These are phyloP conservation scores for Colletotrichum sansevieriae DNA, from an alignment of 2,329 filamentous ascomycete genomes.

Conservation along the genomic window DNA sequence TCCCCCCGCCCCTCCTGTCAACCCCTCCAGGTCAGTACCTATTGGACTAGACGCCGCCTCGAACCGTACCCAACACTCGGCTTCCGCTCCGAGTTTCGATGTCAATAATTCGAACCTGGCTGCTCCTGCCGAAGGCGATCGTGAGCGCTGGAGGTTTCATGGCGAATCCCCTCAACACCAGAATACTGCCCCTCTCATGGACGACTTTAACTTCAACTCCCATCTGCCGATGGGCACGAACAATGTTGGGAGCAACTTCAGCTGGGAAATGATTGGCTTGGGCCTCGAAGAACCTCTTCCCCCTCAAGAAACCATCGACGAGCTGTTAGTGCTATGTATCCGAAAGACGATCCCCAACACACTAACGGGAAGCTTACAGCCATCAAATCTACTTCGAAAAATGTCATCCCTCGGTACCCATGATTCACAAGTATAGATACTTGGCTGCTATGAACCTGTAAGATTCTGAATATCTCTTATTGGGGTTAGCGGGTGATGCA, in stretches of 20 bases:
- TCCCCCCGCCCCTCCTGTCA: constrained; percentile 49
- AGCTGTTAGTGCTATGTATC: constrained; percentile 70
- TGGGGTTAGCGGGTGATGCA: neutral
- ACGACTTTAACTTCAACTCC: constrained; percentile 70
- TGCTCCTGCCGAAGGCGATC: constrained; percentile 61
- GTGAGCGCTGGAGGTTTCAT: constrained; percentile 68
- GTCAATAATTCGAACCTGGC: constrained; percentile 61
- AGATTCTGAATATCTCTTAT: constrained; percentile 45
- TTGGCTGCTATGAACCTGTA: constrained; percentile 88
- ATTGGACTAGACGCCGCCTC: constrained; percentile 47
- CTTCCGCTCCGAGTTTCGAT: constrained; percentile 55
- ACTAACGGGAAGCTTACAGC: constrained; percentile 54
- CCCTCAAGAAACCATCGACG: constrained; percentile 77
- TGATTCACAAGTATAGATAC: constrained; percentile 91
- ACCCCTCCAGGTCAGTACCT: constrained; percentile 53
- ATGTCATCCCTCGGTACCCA: constrained; percentile 85
- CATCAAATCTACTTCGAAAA: constrained; percentile 93
- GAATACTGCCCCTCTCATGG: constrained; percentile 51
- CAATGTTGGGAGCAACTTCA: constrained; percentile 69
- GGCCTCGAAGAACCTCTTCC: constrained; percentile 72
- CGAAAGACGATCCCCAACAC: neutral
- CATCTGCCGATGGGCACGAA: constrained; percentile 64
- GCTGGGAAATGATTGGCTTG: constrained; percentile 81
- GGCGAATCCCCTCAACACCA: constrained; percentile 64
- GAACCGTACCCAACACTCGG: constrained; percentile 50